Base-by-base conservation (phyloP, 2,329 filamentous ascomycete genomes). In the Periconia macrospinosa region DNA sequence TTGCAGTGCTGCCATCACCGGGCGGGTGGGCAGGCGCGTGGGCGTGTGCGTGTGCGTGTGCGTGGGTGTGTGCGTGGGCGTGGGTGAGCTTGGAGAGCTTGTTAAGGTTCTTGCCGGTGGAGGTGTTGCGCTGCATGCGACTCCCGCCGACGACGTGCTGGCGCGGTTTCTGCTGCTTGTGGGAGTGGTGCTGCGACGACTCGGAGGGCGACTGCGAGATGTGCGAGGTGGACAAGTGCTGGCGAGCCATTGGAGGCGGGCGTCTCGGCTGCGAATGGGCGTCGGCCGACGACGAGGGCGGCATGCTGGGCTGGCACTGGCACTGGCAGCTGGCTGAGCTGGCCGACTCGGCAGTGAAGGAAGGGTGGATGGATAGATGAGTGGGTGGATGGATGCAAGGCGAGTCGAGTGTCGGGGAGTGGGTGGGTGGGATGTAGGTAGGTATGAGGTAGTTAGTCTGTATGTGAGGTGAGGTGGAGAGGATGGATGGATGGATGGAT, bases 51-150 rank as follows among this genome's bases (percentile, higher is more conserved):
- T 37, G 33, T 6, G 33, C 62, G 23, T 27, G 23, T 27, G 3
- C 5, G 23, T 27, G 23, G 8, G 23, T 3, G 8, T 27, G 23
- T 30, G 56, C 56, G 17, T 64, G 65, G 37, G 61, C 59, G 53
- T 68, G 70, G 23, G 65, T 61, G 45, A 65, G 59, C 54, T 73
- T 75, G 62, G 58, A 68, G 52, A 73, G 64, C 65, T 76, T 76
- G 68, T 70, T 74, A 49, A 77, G 70, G 55, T 76, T 75, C 65
- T 76, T 76, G 57, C 74, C 73, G 50, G 68, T 63, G 30, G 75
- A 76, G 13, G 65, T 56, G 52, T 76, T 77, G 52, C 74, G 60
- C 58, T 68, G 70, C 55, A 76, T 63, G 64, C 74, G 73, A 52
- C 59, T 55, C 46, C 69, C 65, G 63, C 72, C 73, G 41, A 75